Conservation (phyloP, 2,329 filamentous ascomycete species). For the Nigrograna mackinnonii region DNA sequence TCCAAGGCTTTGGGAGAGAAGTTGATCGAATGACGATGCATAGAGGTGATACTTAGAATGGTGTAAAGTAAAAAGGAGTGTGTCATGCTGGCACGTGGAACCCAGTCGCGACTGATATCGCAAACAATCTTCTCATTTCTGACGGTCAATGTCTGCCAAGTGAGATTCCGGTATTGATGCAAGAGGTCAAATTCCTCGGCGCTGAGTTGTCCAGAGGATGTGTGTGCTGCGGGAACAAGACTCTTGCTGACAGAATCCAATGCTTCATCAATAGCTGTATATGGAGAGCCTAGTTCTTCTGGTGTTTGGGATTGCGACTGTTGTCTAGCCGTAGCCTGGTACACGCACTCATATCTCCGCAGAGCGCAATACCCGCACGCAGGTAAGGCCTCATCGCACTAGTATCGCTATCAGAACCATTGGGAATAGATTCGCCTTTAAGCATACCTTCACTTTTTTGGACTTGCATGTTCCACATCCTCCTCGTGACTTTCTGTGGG, state of each 20-base stretch:
- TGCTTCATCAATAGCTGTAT: background rate
- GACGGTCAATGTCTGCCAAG: constrained; percentile 26
- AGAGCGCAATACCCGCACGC: constrained; percentile 29
- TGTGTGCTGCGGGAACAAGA: constrained; percentile 19
- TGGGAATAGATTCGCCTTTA: background rate
- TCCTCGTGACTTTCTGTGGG: constrained; percentile 34
- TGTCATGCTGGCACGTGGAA: constrained; percentile 24
- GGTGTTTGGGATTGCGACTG: background rate
- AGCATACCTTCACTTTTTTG: constrained; percentile 37
- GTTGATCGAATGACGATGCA: constrained; percentile 17
- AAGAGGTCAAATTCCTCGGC: constrained; percentile 22
- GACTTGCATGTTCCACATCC: constrained; percentile 35
- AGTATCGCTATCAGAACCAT: background rate
- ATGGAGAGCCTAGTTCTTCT: background rate
- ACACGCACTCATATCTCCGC: constrained; percentile 27
- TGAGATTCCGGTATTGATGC: constrained; percentile 26
- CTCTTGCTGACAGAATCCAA: constrained; percentile 1
- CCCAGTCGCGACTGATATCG: constrained; percentile 21
- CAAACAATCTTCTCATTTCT: constrained; percentile 14
- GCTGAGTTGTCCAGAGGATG: constrained; percentile 24
- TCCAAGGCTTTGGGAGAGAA: constrained; percentile 17
- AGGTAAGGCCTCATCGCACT: constrained; percentile 36
- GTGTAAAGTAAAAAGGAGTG: constrained; percentile 27
- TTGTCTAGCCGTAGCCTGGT: constrained; percentile 9
- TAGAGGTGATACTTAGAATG: constrained; percentile 29